Evolutionary conservation across 371 early-diverging fungal genomes (phyloP), one percentile per base, ranked within the genome.

Genomic region (Actinomortierella ambigua): DNA sequence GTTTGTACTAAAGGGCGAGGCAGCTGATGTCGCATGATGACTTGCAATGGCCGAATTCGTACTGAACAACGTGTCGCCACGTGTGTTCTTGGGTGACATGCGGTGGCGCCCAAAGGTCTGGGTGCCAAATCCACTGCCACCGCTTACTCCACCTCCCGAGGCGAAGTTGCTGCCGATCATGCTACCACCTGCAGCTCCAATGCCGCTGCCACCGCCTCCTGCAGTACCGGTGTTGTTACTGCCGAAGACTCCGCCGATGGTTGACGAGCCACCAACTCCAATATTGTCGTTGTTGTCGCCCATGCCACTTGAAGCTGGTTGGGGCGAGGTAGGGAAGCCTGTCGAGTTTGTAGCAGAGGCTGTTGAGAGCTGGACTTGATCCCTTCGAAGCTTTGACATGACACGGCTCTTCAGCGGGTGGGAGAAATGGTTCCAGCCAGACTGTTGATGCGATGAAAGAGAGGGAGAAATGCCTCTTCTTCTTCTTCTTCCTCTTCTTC

Each of bases 341-440:
- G 41, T 69, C 23, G 65, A 54, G n/a, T 56, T 69, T 9, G 61
- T 60, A 22, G 66, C 55, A 18, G 59, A 65, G 50, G 65, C 62
- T 14, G 65, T 71, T 18, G 59, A 20, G 65, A 66, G 48, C 65
- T 71, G 47, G 59, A 61, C 1, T 34, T 65, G 71, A 62, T 71
- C 71, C 59, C 65, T 71, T 43, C 71, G 51, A 23, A 71, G 55
- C 63, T 65, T 71, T 17, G 55, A 59, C 71, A 65, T 71, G 48
- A 65, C 71, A 47, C 71, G 65, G 59, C 65, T 71, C 71, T 65
- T 71, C 51, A 42, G 34, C 34, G 11, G 11, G 11, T 34, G 34
- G 34, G 34, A 11, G 11, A 34, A 34, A 34, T 34, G 34, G 34
- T 34, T 34, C 34, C 34, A 34, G 34, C 34, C 34, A 34, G 34